A percentile compares a stretch with the other conserved stretches of the same genome.
Conservation (phyloP, 2,329 filamentous ascomycete species). For the Xylariales sp. region DNA sequence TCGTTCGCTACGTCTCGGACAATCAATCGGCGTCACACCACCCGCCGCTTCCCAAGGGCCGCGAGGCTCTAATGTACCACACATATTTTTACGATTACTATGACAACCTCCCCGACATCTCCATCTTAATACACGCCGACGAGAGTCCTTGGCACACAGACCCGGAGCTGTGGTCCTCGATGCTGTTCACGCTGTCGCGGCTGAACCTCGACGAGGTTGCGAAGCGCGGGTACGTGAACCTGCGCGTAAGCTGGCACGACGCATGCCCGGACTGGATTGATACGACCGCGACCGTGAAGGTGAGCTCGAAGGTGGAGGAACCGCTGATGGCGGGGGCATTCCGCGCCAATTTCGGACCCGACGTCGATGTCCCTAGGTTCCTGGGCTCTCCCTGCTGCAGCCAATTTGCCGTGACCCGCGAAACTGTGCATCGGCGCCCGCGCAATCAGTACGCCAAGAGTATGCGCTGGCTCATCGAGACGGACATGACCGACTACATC, state of each 20-base stretch:
- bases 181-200: slow-evolving; percentile 24
- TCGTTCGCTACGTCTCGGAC: slow-evolving; percentile 45
- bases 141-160: slow-evolving; percentile 35
- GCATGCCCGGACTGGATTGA: slow-evolving; percentile 52
- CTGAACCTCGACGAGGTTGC: slow-evolving; percentile 32
- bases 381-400: slow-evolving; percentile 28
- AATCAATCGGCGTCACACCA: slow-evolving; percentile 39
- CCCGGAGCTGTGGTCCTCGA: slow-evolving; percentile 25
- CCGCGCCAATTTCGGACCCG: slow-evolving; percentile 19
- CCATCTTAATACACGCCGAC: slow-evolving; percentile 59
- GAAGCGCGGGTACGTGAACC: slow-evolving; percentile 48
- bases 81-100: slow-evolving; percentile 60
- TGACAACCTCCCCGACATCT: slow-evolving; percentile 51
- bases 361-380: slow-evolving; percentile 21
- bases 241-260: slow-evolving; percentile 49
- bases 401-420: slow-evolving; percentile 28
- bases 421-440: slow-evolving; percentile 22
- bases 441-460: slow-evolving; percentile 21
- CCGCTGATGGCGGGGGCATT: slow-evolving; percentile 23
- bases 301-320: slow-evolving; percentile 22
- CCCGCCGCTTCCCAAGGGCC: slow-evolving; percentile 50
- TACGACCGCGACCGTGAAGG: slow-evolving; percentile 19
- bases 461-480: slow-evolving; percentile 25
- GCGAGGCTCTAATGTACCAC: slow-evolving; percentile 60
- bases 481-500: slow-evolving; percentile 22